A percentile compares a stretch with the other conserved stretches of the same genome.
phyloP scores from a whole-genome alignment of 108 stramenopile species.

The Nitzschia sp. region DNA sequence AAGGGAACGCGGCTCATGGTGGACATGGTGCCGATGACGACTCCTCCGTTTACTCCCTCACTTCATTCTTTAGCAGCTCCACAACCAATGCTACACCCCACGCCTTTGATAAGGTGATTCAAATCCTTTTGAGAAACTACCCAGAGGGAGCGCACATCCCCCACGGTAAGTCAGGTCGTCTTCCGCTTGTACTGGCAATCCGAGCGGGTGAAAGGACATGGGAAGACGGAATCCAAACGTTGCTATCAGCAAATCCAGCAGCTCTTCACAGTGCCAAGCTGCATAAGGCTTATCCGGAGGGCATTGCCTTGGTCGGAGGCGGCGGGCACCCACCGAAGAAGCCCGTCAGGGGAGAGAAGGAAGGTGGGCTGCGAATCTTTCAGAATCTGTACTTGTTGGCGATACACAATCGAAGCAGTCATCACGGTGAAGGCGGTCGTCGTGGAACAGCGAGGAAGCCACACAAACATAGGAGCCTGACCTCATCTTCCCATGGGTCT shows the following conservation, averaged over 20 bases:
- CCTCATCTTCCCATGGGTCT: not conserved
- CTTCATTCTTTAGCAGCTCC: conserved; percentile 2
- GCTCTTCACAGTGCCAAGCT: conserved; percentile 39
- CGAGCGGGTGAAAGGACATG: conserved; percentile 34
- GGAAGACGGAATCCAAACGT: conserved; percentile 44
- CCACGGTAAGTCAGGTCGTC: conserved; percentile 35
- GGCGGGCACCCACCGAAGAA: conserved; percentile 1
- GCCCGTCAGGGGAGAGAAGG: not conserved
- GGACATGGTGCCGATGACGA: conserved; percentile 16
- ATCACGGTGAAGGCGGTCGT: conserved; percentile 3
- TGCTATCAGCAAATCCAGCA: conserved; percentile 45
- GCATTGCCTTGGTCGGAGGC: conserved; percentile 35
- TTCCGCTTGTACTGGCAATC: conserved; percentile 48
- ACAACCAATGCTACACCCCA: not conserved
- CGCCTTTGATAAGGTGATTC: conserved; percentile 45
- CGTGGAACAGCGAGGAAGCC: conserved; percentile 6
- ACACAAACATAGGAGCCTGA: not conserved
- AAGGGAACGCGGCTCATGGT: not conserved
- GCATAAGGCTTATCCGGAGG: conserved; percentile 30
- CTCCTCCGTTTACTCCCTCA: conserved; percentile 16
- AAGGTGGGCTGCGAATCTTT: conserved; percentile 1
- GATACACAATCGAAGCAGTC: conserved; percentile 2
- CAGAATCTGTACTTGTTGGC: conserved; percentile 7
- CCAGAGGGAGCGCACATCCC: conserved; percentile 48
- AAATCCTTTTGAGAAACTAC: conserved; percentile 41